Conservation (phyloP, 2,329 filamentous ascomycete species). For the Colletotrichum limetticola region DNA sequence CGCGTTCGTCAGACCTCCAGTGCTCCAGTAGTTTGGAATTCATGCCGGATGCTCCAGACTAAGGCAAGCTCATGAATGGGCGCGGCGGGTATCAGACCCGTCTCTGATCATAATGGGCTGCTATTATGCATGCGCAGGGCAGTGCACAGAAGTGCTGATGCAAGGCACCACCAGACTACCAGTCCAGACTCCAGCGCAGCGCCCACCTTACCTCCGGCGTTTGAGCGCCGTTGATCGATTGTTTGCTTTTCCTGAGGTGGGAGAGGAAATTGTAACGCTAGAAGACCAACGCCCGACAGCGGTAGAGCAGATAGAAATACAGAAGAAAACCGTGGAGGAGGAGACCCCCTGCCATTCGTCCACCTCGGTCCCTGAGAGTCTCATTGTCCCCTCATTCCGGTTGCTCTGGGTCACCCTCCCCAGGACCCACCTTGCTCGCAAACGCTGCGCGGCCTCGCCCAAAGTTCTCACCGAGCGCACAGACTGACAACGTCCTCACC, state of each 20-base stretch:
- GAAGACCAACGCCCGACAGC: not conserved
- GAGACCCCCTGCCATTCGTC: constrained; percentile 21
- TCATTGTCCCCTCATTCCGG: constrained; percentile 26
- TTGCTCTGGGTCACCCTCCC: not conserved
- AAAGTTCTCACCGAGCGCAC: constrained; percentile 9
- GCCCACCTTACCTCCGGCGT: constrained; percentile 7
- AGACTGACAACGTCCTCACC: not conserved
- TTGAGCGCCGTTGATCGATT: not conserved
- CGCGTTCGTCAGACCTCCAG: not conserved
- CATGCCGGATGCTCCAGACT: not conserved
- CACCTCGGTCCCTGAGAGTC: constrained; percentile 19
- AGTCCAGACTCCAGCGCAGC: not conserved
- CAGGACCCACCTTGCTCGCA: not conserved
- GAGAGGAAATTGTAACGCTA: constrained; percentile 14
- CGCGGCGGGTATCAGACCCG: not conserved
- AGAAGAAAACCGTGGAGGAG: too few relatives aligned
- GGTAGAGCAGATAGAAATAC: too few relatives aligned
- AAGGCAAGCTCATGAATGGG: not conserved
- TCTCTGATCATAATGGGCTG: constrained; percentile 4
- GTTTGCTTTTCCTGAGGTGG: constrained; percentile 8
- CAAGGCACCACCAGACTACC: constrained; percentile 18
- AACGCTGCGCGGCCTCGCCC: constrained; percentile 2
- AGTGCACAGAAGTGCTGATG: constrained; percentile 17
- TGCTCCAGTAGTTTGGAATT: not conserved
- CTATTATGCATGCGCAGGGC: constrained; percentile 4